Conservation (phyloP, 352 stramenopile genomes). For the Pythium brachiatum region DNA sequence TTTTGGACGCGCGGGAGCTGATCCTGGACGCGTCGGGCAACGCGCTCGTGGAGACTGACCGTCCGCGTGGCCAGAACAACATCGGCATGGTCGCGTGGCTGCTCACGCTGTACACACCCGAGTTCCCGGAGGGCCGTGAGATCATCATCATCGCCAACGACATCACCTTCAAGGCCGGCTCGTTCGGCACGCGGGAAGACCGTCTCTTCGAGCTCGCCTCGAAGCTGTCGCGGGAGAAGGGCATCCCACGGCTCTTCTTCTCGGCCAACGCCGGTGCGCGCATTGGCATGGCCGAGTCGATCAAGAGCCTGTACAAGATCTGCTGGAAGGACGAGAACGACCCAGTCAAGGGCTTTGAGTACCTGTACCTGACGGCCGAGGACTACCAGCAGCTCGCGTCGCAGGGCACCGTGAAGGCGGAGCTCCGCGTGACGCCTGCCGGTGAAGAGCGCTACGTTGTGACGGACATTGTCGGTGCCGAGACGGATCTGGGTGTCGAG, state of each 20-base stretch:
- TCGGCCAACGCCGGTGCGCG: constrained; percentile 98
- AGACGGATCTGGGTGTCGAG: constrained; percentile 98
- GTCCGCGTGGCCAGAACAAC: constrained; percentile 95
- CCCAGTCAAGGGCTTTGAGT: constrained; percentile 98
- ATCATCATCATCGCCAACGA: constrained; percentile 99
- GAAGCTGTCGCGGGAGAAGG: constrained; percentile 91
- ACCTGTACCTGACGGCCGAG: constrained; percentile 95
- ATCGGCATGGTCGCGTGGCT: constrained; percentile 99
- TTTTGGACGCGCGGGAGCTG: constrained; percentile 94
- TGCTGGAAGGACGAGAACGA: constrained; percentile 96
- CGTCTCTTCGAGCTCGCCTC: constrained; percentile 98
- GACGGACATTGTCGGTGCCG: constrained; percentile 97
- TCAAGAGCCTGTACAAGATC: constrained; percentile 98
- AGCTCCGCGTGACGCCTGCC: constrained; percentile 52
- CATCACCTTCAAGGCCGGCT: constrained; percentile 99
- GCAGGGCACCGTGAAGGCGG: constrained; percentile 89
- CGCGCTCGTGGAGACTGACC: constrained; percentile 51
- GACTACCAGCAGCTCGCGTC: constrained; percentile 93
- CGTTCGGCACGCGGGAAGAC: constrained; percentile 99
- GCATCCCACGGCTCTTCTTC: constrained; percentile 97
- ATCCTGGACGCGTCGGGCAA: constrained; percentile 86
- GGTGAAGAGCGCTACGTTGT: constrained; percentile 93
- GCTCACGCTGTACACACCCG: constrained; percentile 96
- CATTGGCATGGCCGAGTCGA: constrained; percentile 98
- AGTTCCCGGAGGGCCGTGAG: constrained; percentile 96